Base-by-base conservation (phyloP, 108 stramenopile genomes). In the Fragilariopsis cylindrus region DNA sequence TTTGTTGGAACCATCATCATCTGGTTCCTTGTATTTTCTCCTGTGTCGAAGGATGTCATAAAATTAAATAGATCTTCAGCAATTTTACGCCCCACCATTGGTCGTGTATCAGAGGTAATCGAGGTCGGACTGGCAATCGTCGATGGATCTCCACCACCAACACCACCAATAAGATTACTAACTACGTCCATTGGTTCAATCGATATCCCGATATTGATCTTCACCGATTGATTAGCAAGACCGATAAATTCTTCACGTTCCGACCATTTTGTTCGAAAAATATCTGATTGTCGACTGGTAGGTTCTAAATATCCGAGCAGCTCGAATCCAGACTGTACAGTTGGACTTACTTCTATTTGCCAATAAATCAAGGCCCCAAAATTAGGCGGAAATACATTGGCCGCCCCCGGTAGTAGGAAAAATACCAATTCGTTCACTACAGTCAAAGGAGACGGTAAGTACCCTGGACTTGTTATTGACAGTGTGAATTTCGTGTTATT, bases 71-170 rank as follows among this genome's bases (percentile, higher is more conserved):
- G 77, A 72, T 95, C 90, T 55, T 81, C 67, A 2, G 91, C 94
- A 74, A 95, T 92, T 71, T 92, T 92, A 75, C 88, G 91, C 15
- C 91, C 94, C 42, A 95, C 90, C 72, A 83, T 63, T n/a, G 81
- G 83, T 52, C 90, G 83, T 52, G 58, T 60, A 43, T 76, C 68
- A 13, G 47, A 15, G 9, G 47, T 54, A 55, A 55, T 43, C 15
- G 48, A 66, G 13, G 21, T 18, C 11, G 54, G 9, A 9, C 5
- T 43, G 12, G 72, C n/a, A 52, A 13, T 52, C 42, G 40, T 40
- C 42, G 40, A 4, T n/a, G 46, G 3, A 40, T 11, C 62, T n/a
- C 43, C 16, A 40, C 7, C 15, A n/a, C 42, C 42, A 44, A 41
- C 45, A 4, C 42, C 42, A 15, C 45, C 62, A n/a, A n/a, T 21